phyloP scores from a whole-genome alignment of 2,329 filamentous ascomycete species.

The Fusarium chaquense region DNA sequence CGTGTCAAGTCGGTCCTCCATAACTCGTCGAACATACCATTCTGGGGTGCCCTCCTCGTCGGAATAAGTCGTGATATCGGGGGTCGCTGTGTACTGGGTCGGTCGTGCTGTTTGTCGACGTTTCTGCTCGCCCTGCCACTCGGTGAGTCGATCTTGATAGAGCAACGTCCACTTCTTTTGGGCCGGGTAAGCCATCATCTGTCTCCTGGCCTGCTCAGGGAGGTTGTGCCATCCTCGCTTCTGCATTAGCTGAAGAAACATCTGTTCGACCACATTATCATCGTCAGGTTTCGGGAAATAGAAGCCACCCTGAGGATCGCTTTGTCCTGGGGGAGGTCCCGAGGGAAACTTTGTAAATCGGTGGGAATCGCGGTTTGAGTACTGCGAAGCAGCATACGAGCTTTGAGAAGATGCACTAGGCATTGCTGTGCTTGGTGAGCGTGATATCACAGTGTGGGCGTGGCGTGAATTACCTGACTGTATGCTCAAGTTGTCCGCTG shows the following conservation, averaged over 20 bases:
- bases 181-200: slow-evolving; percentile 96
- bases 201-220: slow-evolving; percentile 90
- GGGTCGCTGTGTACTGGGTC: slow-evolving; percentile 75
- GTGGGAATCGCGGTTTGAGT: slow-evolving; percentile 58
- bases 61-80: slow-evolving; percentile 79
- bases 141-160: slow-evolving; percentile 92
- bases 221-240: slow-evolving; percentile 98
- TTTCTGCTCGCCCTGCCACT: slow-evolving; percentile 95
- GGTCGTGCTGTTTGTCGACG: slow-evolving; percentile 80
- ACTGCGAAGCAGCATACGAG: slow-evolving; percentile 62
- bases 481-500: slow-evolving; percentile 66
- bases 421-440: slow-evolving; percentile 59
- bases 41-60: slow-evolving; percentile 97
- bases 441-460: slow-evolving; percentile 53
- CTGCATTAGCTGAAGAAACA: slow-evolving; percentile 95
- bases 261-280: slow-evolving; percentile 86
- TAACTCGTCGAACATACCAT: slow-evolving; percentile 97
- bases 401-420: slow-evolving; percentile 69
- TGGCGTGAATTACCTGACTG: slow-evolving; percentile 67
- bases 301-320: slow-evolving; percentile 62
- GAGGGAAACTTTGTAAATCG: slow-evolving; percentile 66
- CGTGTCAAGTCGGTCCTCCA: slow-evolving; percentile 92
- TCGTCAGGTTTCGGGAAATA: slow-evolving; percentile 80
- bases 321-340: slow-evolving; percentile 50
- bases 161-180: slow-evolving; percentile 98